Evolutionary conservation across 441 rosid species (phyloP).

Genomic region (Populus trichocarpa): DNA sequence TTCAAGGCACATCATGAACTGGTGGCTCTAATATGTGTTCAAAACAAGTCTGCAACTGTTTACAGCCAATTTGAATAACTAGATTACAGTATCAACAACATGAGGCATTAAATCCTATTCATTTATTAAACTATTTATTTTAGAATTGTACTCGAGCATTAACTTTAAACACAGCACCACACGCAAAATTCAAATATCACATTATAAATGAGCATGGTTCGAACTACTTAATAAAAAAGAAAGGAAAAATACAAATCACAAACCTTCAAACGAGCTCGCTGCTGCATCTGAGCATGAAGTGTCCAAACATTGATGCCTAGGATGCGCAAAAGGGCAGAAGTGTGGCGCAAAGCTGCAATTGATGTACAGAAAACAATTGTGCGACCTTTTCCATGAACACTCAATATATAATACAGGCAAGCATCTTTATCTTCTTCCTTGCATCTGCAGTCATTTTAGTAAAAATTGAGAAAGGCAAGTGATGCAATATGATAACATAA

Average conservation of each 20-base stretch:
- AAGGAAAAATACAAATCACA: constrained; percentile 14
- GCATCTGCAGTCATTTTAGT: constrained; percentile 50
- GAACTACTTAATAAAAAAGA: neutral
- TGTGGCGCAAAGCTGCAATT: constrained; percentile 88
- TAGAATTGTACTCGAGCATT: too few species aligned
- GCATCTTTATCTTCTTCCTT: constrained; percentile 91
- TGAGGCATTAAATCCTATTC: too few species aligned
- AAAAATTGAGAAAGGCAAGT: neutral
- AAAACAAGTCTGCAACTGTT: neutral
- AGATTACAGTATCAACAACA: neutral
- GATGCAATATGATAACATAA: neutral
- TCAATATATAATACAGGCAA: constrained; percentile 77
- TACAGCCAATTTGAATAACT: neutral
- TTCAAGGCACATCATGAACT: neutral
- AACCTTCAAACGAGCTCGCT: constrained; percentile 94
- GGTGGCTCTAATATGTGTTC: neutral
- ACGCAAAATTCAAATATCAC: neutral
- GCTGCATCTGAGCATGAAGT: constrained; percentile 94
- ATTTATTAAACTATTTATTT: too few species aligned
- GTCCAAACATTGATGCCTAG: constrained; percentile 76
- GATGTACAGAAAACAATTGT: constrained; percentile 96
- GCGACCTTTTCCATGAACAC: constrained; percentile 93
- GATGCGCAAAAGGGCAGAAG: constrained; percentile 68
- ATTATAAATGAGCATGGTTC: neutral
- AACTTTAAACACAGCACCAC: neutral